Base-by-base conservation (phyloP, 768 basidiomycete species). In the Boletus eberwhitei region DNA sequence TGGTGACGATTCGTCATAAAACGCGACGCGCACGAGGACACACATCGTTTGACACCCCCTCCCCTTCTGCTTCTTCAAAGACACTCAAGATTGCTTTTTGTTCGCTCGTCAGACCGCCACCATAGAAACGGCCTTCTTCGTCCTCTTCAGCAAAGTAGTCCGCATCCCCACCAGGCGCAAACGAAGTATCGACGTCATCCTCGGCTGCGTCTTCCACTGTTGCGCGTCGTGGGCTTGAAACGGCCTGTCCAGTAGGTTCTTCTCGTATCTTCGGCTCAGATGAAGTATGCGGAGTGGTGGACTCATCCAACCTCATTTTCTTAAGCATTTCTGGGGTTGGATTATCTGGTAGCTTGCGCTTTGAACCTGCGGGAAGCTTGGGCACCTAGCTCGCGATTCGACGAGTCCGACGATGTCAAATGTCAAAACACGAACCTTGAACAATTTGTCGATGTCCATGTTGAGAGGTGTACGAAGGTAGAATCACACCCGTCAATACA, bases 41-140 rank as follows among this genome's bases (percentile, higher is more conserved):
- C 71, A 91, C 92, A 56, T 88, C 86, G 50, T 87, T 86, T 40
- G 80, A 77, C 17, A 75, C 78, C 19, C 80, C 85, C 39, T 85
- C 83, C 9, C 79, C 82, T 42, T 78, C 83, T 7, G 85, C 80
- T 48, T 74, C 79, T 61, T 98, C 96, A 68, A 99, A 96, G 55
- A 99, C 95, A 60, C 90, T 93, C 53, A 99, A 67, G 37, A 99
- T 98, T 53, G 94, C 87, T 68, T 98, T 95, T 75, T 99, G 97
- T 67, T 94, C 88, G 37, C 78, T 80, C 2, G 93, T 95, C 57
- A 99, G 74, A 2, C 97, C 97, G 1, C 95, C 93, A 37, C 97
- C 97, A 64, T 87, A 96, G 73, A 96, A 95, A 12, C 93, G 79
- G 1, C 92, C 93, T 62, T 94, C 93, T 22, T 88, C 90, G 64